These are phyloP conservation scores for Macrolepiota fuliginosa DNA, from an alignment of 768 basidiomycete species.

Conservation along the genomic window DNA sequence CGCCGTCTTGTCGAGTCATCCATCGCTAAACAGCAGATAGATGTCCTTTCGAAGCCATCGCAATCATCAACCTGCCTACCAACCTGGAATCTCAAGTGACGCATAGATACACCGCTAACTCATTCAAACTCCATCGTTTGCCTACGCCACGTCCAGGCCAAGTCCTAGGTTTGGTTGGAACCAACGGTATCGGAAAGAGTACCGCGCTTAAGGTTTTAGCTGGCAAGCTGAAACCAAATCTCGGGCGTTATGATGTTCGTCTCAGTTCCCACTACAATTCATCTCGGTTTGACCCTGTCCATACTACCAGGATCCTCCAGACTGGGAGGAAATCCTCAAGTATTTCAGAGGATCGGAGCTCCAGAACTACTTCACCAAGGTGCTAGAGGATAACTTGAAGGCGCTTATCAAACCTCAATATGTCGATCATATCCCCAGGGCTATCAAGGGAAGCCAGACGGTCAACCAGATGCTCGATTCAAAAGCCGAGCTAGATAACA, in stretches of 20 bases:
- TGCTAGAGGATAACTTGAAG: constrained; percentile 97
- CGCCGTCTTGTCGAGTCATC: background rate
- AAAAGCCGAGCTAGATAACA: constrained; percentile 88
- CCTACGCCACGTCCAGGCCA: constrained; percentile 97
- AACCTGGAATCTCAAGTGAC: constrained; percentile 96
- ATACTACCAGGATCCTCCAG: constrained; percentile 79
- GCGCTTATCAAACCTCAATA: constrained; percentile 99
- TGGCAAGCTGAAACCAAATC: constrained; percentile 96
- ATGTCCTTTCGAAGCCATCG: constrained; percentile 98
- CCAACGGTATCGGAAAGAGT: constrained; percentile 99
- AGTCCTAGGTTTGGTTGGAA: constrained; percentile 97
- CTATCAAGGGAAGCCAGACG: constrained; percentile 87
- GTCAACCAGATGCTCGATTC: constrained; percentile 91
- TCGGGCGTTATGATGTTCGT: constrained; percentile 92
- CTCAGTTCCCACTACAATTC: background rate
- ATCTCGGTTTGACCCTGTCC: constrained; percentile 4
- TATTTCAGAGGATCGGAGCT: constrained; percentile 98
- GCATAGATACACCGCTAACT: constrained; percentile 96
- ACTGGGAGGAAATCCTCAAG: constrained; percentile 98
- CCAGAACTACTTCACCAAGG: constrained; percentile 99
- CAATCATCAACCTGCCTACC: constrained; percentile 98
- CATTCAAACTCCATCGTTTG: constrained; percentile 97
- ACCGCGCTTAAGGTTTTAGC: constrained; percentile 96
- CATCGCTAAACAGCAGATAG: constrained; percentile 36
- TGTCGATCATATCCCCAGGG: constrained; percentile 96